phyloP scores from a whole-genome alignment of 139 green algal species.

The Coelastrella sp. region DNA sequence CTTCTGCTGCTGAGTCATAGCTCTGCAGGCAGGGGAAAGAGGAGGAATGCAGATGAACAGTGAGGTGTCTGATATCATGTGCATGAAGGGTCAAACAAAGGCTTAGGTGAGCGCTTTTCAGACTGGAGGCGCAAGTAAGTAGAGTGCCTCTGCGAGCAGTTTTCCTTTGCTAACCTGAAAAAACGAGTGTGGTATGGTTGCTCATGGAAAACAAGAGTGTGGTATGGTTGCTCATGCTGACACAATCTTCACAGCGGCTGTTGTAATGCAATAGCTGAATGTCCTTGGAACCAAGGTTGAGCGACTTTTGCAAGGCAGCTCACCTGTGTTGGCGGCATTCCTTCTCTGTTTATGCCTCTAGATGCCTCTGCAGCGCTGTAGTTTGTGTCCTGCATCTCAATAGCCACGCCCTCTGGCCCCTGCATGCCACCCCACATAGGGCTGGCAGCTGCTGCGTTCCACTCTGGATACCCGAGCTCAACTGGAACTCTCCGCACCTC shows the following conservation, averaged over 20 bases:
- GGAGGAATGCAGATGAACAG: background rate
- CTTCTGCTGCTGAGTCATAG: background rate
- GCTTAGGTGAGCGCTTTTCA: no score
- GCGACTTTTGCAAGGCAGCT: background rate
- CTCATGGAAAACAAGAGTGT: no score
- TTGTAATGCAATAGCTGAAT: no score
- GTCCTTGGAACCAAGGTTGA: no score
- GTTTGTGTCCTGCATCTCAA: background rate
- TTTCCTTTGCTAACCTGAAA: no score
- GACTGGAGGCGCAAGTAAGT: no score
- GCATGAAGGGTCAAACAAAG: background rate
- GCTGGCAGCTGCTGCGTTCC: constrained; percentile 3
- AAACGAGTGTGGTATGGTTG: no score
- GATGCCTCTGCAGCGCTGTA: background rate
- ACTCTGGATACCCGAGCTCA: constrained; percentile 31
- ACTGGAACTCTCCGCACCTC: constrained; percentile 23
- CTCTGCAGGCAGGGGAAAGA: background rate
- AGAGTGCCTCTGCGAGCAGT: no score
- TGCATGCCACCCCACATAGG: background rate
- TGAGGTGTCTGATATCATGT: background rate
- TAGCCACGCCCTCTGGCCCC: background rate
- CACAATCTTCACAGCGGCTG: no score
- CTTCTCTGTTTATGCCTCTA: background rate
- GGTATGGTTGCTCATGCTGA: no score
- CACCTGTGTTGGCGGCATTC: background rate